A percentile compares a stretch with the other conserved stretches of the same genome.
Evolutionary conservation across 31 red algal genomes (phyloP).

Genomic region (Porphyra umbilicalis): DNA sequence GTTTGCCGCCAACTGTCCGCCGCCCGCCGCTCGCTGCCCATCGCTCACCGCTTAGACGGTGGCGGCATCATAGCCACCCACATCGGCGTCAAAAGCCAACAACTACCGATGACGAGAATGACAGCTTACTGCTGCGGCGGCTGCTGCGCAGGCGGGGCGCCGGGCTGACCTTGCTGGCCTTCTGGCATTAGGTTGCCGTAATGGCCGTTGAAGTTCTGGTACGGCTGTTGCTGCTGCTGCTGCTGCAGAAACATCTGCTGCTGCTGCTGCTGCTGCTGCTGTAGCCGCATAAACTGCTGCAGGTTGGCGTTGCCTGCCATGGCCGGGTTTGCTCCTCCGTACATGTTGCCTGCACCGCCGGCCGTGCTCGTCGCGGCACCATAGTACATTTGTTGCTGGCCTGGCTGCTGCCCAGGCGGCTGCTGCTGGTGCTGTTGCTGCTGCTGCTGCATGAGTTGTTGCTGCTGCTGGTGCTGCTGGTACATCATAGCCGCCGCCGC

Average conservation of each 20-base stretch:
- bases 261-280: slow-evolving; percentile 1
- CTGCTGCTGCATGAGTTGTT: neutral
- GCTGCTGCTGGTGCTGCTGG: slow-evolving; percentile 8
- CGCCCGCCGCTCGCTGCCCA: too few species aligned
- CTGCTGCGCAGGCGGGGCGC: neutral
- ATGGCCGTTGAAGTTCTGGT: neutral
- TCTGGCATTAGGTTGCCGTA: neutral
- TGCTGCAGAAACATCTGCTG: neutral
- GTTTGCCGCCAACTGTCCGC: too few species aligned
- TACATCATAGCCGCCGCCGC: neutral
- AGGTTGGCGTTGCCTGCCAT: neutral
- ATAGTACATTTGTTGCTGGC: slow-evolving; percentile 1
- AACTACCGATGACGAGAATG: too few species aligned
- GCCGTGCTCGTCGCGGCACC: neutral
- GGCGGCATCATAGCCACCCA: too few species aligned
- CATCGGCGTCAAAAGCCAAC: too few species aligned
- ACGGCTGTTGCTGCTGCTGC: slow-evolving; percentile 2
- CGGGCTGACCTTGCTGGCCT: neutral
- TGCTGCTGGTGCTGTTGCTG: neutral
- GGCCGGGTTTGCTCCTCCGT: neutral
- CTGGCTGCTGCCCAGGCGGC: neutral
- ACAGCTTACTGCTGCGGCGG: slow-evolving; percentile 1
- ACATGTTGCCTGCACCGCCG: neutral
- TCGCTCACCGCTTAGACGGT: too few species aligned
- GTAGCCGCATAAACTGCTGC: slow-evolving; percentile 1